Conservation (phyloP, 139 green algal species). For the Tetratostichococcus sp. region DNA sequence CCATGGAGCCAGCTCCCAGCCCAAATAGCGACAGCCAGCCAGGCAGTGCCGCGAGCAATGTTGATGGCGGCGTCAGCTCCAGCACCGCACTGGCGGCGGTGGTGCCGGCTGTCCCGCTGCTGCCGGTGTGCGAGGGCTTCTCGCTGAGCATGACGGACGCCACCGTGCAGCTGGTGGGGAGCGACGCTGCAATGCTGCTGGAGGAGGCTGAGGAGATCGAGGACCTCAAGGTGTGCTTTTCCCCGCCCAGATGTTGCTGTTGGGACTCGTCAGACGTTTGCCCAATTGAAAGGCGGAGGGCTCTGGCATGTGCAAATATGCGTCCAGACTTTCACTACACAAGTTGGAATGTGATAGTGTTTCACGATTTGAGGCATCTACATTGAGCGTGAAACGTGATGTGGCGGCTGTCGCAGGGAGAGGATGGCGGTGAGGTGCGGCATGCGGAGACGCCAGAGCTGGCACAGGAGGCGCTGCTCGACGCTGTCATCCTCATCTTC, state of each 20-base stretch:
- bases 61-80: no score
- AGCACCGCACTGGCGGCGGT: no score
- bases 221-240: conserved; percentile 31
- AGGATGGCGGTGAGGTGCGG: conserved; percentile 21
- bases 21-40: no score
- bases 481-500: conserved; percentile 45
- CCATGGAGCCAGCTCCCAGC: no score
- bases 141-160: conserved; percentile 25
- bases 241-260: no score
- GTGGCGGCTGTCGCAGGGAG: neutral
- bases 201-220: conserved; percentile 46
- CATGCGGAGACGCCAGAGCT: conserved; percentile 55
- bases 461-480: conserved; percentile 39
- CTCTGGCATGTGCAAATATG: no score
- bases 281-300: no score
- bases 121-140: conserved; percentile 34
- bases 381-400: no score
- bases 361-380: no score
- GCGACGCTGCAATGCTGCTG: conserved; percentile 27
- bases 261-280: no score
- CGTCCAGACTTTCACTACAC: no score
- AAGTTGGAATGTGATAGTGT: no score
- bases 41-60: neutral
- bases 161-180: conserved; percentile 27
- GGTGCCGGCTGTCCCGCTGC: neutral